Percentiles rank a stretch among this genome's conserved stretches.
Conservation (phyloP, 192 early-diverging fungal genomes). For the Cetraspora pellucida region DNA sequence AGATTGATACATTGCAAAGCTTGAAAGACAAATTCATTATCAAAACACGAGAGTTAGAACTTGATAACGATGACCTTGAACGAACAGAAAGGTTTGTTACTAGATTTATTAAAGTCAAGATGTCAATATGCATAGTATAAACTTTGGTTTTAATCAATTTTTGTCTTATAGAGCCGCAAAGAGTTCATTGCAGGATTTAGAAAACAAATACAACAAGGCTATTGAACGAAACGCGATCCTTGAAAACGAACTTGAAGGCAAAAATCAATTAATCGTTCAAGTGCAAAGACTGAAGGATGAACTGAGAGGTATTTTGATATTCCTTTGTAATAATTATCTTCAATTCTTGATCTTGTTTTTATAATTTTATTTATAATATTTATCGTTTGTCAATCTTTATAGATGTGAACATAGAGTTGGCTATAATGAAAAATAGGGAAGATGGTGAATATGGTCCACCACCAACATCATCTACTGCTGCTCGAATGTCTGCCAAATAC, state of each 20-base stretch:
- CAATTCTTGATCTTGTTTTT: too few species aligned
- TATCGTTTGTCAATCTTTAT: neutral
- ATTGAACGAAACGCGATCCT: constrained; percentile 70
- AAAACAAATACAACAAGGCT: constrained; percentile 70
- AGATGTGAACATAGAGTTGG: constrained; percentile 59
- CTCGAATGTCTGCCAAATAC: constrained; percentile 25
- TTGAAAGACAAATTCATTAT: constrained; percentile 71
- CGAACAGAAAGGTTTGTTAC: constrained; percentile 58
- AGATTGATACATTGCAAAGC: constrained; percentile 70
- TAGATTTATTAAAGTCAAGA: neutral
- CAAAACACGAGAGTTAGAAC: constrained; percentile 72
- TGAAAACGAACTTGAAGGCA: constrained; percentile 66
- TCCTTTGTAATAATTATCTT: neutral
- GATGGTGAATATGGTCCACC: constrained; percentile 35
- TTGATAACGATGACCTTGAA: constrained; percentile 80
- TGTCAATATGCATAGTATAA: neutral
- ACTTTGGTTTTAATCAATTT: neutral
- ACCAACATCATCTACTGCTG: constrained; percentile 25
- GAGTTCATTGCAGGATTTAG: constrained; percentile 69
- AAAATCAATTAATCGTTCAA: constrained; percentile 69
- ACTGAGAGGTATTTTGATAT: constrained; percentile 52
- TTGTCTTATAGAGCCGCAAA: constrained; percentile 58
- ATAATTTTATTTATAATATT: neutral
- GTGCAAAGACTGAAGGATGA: constrained; percentile 80
- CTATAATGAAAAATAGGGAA: constrained; percentile 55